Percentiles rank a stretch among this genome's conserved stretches.
These are phyloP conservation scores for Colletotrichum gloeosporioides DNA, from an alignment of 2,329 filamentous ascomycete species.

Conservation along the genomic window DNA sequence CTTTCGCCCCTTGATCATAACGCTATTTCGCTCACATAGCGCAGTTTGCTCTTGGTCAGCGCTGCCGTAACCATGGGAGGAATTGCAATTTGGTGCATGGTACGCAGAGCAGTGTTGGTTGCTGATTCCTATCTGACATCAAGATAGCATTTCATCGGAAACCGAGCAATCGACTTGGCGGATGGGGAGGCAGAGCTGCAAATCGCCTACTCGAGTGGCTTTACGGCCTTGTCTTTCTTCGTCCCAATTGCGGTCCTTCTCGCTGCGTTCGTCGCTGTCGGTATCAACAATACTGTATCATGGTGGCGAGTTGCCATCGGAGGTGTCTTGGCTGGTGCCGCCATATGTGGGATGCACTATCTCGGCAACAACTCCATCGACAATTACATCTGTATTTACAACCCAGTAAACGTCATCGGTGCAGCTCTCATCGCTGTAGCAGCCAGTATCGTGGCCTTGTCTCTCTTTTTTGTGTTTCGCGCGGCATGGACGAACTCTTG, in stretches of 20 bases:
- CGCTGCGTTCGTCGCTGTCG: slow-evolving; percentile 73
- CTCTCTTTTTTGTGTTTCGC: slow-evolving; percentile 79
- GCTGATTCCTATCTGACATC: slow-evolving; percentile 36
- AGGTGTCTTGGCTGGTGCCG: slow-evolving; percentile 73
- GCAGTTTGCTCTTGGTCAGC: slow-evolving; percentile 65
- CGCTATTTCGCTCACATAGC: background rate
- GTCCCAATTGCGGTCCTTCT: slow-evolving; percentile 78
- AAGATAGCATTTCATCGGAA: slow-evolving; percentile 80
- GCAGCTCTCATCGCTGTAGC: slow-evolving; percentile 75
- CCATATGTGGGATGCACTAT: slow-evolving; percentile 88
- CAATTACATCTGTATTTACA: slow-evolving; percentile 75
- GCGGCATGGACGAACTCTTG: slow-evolving; percentile 79
- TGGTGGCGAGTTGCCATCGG: slow-evolving; percentile 65
- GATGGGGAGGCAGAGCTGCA: slow-evolving; percentile 67
- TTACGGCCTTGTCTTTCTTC: slow-evolving; percentile 80
- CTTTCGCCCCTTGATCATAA: background rate
- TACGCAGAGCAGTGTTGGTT: slow-evolving; percentile 36
- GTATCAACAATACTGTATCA: slow-evolving; percentile 60
- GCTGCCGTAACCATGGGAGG: slow-evolving; percentile 76
- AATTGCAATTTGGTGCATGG: slow-evolving; percentile 77
- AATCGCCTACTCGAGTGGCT: slow-evolving; percentile 74
- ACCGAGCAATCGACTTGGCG: slow-evolving; percentile 76
- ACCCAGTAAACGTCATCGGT: slow-evolving; percentile 64
- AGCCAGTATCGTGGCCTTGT: slow-evolving; percentile 73
- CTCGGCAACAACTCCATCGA: slow-evolving; percentile 82